A percentile compares a stretch with the other conserved stretches of the same genome.
Evolutionary conservation across 306 rosid species (phyloP).

Genomic region (Albizia julibrissin): DNA sequence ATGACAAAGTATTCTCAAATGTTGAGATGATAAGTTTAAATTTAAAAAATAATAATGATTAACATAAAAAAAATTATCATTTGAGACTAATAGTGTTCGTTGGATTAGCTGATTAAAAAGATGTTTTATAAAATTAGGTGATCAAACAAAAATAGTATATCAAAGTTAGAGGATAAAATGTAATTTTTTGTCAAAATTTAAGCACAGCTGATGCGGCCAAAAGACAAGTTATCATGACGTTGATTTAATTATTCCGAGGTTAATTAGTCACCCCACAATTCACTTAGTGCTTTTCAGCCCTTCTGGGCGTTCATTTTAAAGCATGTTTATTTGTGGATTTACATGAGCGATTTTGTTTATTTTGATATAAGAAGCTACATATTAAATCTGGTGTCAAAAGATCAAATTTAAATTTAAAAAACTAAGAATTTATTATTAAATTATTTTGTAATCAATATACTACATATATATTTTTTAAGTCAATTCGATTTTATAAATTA

Average conservation of each 20-base stretch:
- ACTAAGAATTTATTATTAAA: no score
- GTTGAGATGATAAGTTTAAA: no score
- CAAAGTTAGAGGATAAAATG: no score
- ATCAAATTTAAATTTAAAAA: no score
- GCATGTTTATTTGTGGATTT: conserved; percentile 33
- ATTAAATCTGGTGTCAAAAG: neutral
- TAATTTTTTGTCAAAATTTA: no score
- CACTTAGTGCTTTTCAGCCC: conserved; percentile 26
- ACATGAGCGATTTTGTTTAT: conserved; percentile 28
- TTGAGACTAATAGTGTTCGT: no score
- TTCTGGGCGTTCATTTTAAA: conserved; percentile 39
- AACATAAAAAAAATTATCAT: no score
- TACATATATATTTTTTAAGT: no score
- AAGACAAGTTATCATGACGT: neutral
- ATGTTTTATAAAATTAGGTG: neutral
- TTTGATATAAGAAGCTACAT: conserved; percentile 1
- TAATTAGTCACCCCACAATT: neutral
- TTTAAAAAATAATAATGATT: no score
- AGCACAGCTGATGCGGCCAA: neutral
- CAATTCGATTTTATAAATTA: neutral
- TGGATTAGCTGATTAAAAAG: no score
- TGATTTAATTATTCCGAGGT: conserved; percentile 9
- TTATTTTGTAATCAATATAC: no score
- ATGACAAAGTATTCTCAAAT: no score
- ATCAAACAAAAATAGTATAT: neutral